Percentiles rank a stretch among this genome's conserved stretches.
Evolutionary conservation across 768 basidiomycete species (phyloP).

Genomic region (Lyophyllum decastes): DNA sequence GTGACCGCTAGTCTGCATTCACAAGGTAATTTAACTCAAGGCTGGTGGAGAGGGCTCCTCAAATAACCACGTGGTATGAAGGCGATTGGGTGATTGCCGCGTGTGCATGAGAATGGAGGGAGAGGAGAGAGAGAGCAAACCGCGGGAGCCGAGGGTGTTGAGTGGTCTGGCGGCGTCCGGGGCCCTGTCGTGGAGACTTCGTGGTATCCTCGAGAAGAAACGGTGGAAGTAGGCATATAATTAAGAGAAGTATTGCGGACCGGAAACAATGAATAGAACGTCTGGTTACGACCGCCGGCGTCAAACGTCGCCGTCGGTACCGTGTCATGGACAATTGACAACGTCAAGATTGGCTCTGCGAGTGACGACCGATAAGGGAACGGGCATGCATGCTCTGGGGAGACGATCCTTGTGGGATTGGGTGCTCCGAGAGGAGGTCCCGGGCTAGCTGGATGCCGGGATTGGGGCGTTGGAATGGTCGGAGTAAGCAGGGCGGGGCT

Average conservation of each 20-base stretch:
- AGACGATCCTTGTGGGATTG: background rate
- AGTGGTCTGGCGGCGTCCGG: background rate
- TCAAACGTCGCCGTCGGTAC: background rate
- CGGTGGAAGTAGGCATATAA: background rate
- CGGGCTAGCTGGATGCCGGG: background rate
- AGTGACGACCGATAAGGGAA: background rate
- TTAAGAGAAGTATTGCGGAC: conserved; percentile 1
- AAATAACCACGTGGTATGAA: background rate
- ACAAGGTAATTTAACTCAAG: background rate
- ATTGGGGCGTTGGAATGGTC: conserved; percentile 10
- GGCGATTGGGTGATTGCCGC: background rate
- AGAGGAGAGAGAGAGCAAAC: background rate
- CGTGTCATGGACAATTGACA: background rate
- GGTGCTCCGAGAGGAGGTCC: conserved; percentile 13
- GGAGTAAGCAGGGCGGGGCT: conserved; percentile 6
- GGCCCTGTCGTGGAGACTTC: background rate
- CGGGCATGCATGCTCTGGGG: background rate
- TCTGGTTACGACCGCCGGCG: background rate
- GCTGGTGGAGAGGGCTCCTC: background rate
- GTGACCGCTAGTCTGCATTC: background rate
- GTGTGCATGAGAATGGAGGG: background rate
- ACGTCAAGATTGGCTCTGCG: background rate
- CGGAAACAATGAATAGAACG: background rate
- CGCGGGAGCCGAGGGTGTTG: background rate
- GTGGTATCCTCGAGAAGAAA: background rate